Base-by-base conservation (phyloP, 2,329 filamentous ascomycete genomes). In the Neonectria coccinea region DNA sequence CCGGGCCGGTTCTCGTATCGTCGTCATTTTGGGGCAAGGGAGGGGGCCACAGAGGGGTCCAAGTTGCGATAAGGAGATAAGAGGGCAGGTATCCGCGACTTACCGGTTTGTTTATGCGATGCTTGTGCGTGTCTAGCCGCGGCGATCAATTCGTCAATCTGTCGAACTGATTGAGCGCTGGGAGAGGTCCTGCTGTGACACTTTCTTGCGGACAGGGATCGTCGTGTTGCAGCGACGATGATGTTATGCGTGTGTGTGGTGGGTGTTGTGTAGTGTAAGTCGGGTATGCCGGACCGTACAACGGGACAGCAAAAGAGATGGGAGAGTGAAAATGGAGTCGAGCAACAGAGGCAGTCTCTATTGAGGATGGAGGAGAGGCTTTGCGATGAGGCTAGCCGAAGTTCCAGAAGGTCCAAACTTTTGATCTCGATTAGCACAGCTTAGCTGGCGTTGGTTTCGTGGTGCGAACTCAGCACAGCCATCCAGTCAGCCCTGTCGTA, bases 401-500 rank as follows among this genome's bases (percentile, higher is more conserved):
- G 64, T 59, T 66, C 61, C 44, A 62, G 59, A 53, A 65, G 20
- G 44, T 65, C 59, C 61, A 71, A 64, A 72, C 67, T 73, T 74
- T 65, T 70, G 69, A 65, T 69, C 47, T 41, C 56, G 64, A 62
- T 74, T 74, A 74, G 72, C 72, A 74, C 67, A 66, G 70, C 62
- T 67, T 62, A 64, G 65, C 60, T 73, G 67, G 64, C 64, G 65
- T 59, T 55, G 64, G 51, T 60, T 65, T 29, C 55, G 58, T 66
- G 56, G 71, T 70, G 69, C 72, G 69, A 70, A 74, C 70, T 73
- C 72, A 73, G 64, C 67, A 73, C 70, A 74, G 72, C 72, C 72
- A 74, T 74, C 65, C 72, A 69, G 70, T 73, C 72, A 74, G 70
- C 72, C 59, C 70, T 74, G 70, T 74, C 60, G 68, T 67, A 74